These are phyloP conservation scores for Boletales sp. DNA, from an alignment of 768 basidiomycete species.

Conservation along the genomic window DNA sequence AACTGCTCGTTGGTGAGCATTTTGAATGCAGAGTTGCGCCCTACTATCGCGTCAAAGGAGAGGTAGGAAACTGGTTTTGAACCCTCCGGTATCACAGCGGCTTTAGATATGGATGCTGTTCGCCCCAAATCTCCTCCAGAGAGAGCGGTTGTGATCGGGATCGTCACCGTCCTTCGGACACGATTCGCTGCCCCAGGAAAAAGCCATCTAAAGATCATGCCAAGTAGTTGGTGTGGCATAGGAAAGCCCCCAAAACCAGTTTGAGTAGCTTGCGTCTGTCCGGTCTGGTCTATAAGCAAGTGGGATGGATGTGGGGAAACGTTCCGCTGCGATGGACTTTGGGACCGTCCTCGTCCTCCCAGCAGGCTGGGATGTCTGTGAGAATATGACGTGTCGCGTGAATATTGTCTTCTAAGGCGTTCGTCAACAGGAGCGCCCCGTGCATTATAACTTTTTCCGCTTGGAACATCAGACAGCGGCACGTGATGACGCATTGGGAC, in stretches of 20 bases:
- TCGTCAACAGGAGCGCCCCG: constrained; percentile 5
- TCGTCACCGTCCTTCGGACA: constrained; percentile 68
- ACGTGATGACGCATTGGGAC: constrained; percentile 24
- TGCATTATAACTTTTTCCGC: constrained; percentile 20
- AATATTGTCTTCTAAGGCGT: constrained; percentile 3
- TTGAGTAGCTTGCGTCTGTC: constrained; percentile 29
- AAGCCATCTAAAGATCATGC: constrained; percentile 44
- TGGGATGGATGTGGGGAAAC: constrained; percentile 13
- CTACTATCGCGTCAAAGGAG: constrained; percentile 80
- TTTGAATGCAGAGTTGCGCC: constrained; percentile 73
- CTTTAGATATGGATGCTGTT: constrained; percentile 16
- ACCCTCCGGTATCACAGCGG: constrained; percentile 28
- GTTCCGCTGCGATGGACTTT: constrained; percentile 13
- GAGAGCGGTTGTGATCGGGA: constrained; percentile 66
- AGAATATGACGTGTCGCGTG: constrained; percentile 8
- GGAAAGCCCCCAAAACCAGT: constrained; percentile 72
- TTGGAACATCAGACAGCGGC: constrained; percentile 23
- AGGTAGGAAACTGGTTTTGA: constrained; percentile 71
- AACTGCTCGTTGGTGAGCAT: constrained; percentile 73
- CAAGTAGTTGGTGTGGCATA: constrained; percentile 58
- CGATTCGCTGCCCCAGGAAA: constrained; percentile 62
- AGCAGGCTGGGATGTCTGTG: constrained; percentile 9
- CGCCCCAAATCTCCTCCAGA: constrained; percentile 28
- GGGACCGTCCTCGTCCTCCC: constrained; percentile 9
- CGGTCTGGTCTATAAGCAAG: constrained; percentile 12